phyloP scores from a whole-genome alignment of 768 basidiomycete species.

The Pleurotus cornucopiae region DNA sequence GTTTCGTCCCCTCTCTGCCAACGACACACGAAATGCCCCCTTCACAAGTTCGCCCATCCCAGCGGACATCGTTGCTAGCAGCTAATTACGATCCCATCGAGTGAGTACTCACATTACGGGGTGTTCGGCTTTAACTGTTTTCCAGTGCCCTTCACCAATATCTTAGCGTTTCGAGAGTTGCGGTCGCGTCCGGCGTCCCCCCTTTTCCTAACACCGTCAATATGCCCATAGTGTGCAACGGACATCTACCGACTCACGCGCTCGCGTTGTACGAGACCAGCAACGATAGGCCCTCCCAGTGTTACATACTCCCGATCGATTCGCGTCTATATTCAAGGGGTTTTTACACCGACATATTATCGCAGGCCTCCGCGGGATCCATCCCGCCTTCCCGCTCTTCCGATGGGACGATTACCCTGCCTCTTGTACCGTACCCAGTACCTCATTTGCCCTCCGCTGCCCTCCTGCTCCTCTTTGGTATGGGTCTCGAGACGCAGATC shows the following conservation, averaged over 20 bases:
- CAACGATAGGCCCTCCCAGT: conserved; percentile 19
- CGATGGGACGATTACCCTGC: conserved; percentile 39
- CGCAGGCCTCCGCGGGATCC: conserved; percentile 29
- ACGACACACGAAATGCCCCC: conserved; percentile 5
- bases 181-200: conserved; percentile 13
- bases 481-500: conserved; percentile 45
- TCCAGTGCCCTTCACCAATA: conserved; percentile 41
- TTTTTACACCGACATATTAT: conserved; percentile 31
- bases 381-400: conserved; percentile 27
- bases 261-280: conserved; percentile 40
- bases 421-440: conserved; percentile 43
- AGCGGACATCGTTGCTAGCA: conserved; percentile 2
- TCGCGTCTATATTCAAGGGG: conserved; percentile 38
- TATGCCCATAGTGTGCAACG: conserved; percentile 41
- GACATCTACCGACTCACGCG: conserved; percentile 52
- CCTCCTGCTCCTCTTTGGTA: conserved; percentile 54
- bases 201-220: conserved; percentile 39
- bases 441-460: conserved; percentile 54
- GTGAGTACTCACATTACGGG: conserved; percentile 4
- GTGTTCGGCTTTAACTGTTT: conserved; percentile 2
- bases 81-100: conserved; percentile 9
- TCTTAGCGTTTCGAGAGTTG: conserved; percentile 32
- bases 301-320: conserved; percentile 51
- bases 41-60: conserved; percentile 2
- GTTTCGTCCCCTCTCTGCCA: conserved; percentile 3